Conservation (phyloP, 1,139 yeast species). For the Debaryomyces subglobosus region DNA sequence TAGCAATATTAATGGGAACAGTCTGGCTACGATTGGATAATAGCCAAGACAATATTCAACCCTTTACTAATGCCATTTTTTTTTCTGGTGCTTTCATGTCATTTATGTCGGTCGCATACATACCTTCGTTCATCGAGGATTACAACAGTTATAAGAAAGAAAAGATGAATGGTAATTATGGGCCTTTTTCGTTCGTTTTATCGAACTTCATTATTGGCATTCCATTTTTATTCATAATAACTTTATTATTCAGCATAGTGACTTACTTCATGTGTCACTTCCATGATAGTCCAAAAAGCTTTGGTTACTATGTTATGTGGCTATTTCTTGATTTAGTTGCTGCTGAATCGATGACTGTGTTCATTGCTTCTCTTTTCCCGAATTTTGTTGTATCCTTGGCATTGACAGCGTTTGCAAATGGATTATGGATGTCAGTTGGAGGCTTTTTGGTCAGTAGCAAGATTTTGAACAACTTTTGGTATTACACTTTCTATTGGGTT, state of each 20-base stretch:
- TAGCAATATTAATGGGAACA: constrained; percentile 46
- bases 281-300: constrained; percentile 28
- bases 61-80: constrained; percentile 42
- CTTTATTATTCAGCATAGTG: constrained; percentile 33
- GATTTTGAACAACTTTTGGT: constrained; percentile 41
- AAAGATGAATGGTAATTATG: constrained; percentile 38
- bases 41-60: constrained; percentile 35
- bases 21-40: constrained; percentile 39
- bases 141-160: constrained; percentile 32
- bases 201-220: constrained; percentile 40
- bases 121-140: constrained; percentile 44
- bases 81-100: constrained; percentile 49
- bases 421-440: constrained; percentile 49
- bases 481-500: constrained; percentile 43
- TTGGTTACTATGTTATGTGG: constrained; percentile 39
- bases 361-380: constrained; percentile 36
- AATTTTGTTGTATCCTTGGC: constrained; percentile 43
- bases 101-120: constrained; percentile 47
- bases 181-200: constrained; percentile 35
- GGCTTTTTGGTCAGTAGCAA: constrained; percentile 38
- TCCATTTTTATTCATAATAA: constrained; percentile 39
- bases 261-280: constrained; percentile 40
- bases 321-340: constrained; percentile 41
- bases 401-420: constrained; percentile 42
- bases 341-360: constrained; percentile 43